Evolutionary conservation across 1,139 yeast species (phyloP).

Genomic region (Nakaseomyces uthaithaninus): DNA sequence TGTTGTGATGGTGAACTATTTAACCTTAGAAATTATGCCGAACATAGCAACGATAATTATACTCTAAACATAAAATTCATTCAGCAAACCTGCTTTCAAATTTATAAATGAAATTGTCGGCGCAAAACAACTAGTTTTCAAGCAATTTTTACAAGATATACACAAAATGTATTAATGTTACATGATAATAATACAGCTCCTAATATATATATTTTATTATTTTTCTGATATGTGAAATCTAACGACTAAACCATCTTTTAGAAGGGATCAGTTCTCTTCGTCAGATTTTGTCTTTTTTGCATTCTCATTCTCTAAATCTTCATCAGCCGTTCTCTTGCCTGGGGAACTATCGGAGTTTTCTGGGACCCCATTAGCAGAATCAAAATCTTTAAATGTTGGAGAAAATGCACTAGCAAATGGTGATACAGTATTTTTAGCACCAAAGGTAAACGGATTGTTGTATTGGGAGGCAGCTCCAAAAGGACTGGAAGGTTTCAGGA

Average conservation of each 20-base stretch:
- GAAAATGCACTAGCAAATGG: constrained; percentile 5
- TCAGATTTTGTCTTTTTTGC: constrained; percentile 3
- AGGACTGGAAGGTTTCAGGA: constrained; percentile 5
- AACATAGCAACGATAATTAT: not conserved
- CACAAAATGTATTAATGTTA: not conserved
- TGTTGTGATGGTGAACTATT: constrained; percentile 46
- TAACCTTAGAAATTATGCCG: constrained; percentile 16
- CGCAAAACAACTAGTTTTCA: too few relatives aligned
- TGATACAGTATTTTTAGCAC: not conserved
- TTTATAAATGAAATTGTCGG: not conserved
- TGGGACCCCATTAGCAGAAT: not conserved
- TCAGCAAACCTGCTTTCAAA: not conserved
- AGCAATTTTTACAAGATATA: too few relatives aligned
- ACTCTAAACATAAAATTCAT: constrained; percentile 9
- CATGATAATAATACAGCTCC: not conserved
- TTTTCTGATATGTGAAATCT: too few relatives aligned
- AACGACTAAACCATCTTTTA: too few relatives aligned
- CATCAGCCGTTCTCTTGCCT: not conserved
- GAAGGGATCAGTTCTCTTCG: too few relatives aligned
- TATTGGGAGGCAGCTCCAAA: constrained; percentile 3
- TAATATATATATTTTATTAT: not conserved
- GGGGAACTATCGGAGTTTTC: not conserved
- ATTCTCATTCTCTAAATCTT: constrained; percentile 5
- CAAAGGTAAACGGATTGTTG: constrained; percentile 3
- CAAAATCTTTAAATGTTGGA: constrained; percentile 1